phyloP scores from a whole-genome alignment of 108 stramenopile species.

The Conticribra guillardii region DNA sequence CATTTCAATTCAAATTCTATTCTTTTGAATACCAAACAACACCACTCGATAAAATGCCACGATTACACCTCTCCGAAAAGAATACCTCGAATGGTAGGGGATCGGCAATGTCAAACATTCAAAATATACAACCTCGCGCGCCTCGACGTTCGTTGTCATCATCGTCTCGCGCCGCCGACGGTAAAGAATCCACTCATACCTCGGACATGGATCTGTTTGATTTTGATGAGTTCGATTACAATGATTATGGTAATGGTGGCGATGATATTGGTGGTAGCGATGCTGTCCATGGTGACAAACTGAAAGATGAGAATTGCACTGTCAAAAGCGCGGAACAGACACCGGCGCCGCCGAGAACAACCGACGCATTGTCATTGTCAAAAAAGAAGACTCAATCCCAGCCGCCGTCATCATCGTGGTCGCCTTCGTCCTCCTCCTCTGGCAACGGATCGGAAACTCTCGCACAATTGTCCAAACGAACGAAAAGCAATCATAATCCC shows the following conservation, averaged over 20 bases:
- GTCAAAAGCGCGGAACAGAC: too few relatives aligned
- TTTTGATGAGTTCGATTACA: background rate
- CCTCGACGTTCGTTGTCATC: background rate
- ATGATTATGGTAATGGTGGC: too few relatives aligned
- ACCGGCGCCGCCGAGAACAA: too few relatives aligned
- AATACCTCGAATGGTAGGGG: background rate
- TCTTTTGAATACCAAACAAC: too few relatives aligned
- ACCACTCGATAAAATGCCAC: conserved; percentile 14
- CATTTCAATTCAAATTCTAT: too few relatives aligned
- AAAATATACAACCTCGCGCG: background rate
- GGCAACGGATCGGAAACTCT: background rate
- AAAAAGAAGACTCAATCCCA: too few relatives aligned
- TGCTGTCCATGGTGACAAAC: background rate
- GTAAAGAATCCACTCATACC: background rate
- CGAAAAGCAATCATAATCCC: background rate
- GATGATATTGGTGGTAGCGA: background rate
- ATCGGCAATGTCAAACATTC: background rate
- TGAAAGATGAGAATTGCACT: too few relatives aligned
- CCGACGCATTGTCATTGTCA: too few relatives aligned
- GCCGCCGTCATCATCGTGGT: background rate
- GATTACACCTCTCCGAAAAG: conserved; percentile 10
- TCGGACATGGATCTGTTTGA: background rate
- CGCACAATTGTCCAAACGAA: background rate
- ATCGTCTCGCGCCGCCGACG: background rate
- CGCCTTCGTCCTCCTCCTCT: too few relatives aligned